Conservation (phyloP, 768 basidiomycete genomes). For the Cystoderma amianthinum region DNA sequence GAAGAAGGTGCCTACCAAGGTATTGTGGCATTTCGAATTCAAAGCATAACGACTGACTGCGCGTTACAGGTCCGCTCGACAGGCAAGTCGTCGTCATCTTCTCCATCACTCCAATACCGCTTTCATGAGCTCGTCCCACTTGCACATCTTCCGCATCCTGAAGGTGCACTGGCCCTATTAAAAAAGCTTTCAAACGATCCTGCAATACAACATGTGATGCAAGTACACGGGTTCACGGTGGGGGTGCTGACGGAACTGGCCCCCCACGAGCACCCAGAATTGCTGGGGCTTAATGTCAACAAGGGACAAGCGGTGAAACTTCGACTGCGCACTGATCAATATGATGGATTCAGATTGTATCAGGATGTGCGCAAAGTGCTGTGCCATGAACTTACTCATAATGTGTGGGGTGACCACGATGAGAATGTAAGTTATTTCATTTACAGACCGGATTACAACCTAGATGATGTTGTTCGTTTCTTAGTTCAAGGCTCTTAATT, state of each 20-base stretch:
- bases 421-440: slow-evolving; percentile 48
- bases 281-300: slow-evolving; percentile 65
- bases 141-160: slow-evolving; percentile 56
- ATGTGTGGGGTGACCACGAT: slow-evolving; percentile 67
- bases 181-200: slow-evolving; percentile 60
- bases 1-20: slow-evolving; percentile 52
- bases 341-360: slow-evolving; percentile 69
- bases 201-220: slow-evolving; percentile 67
- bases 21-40: slow-evolving; percentile 11
- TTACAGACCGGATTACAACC: background rate
- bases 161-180: slow-evolving; percentile 46
- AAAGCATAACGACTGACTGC: background rate
- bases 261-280: slow-evolving; percentile 65
- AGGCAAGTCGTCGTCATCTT: slow-evolving; percentile 23
- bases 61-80: slow-evolving; percentile 50
- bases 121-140: slow-evolving; percentile 65
- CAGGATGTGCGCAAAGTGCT: slow-evolving; percentile 58
- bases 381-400: slow-evolving; percentile 76
- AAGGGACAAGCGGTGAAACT: slow-evolving; percentile 59
- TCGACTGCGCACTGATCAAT: slow-evolving; percentile 60
- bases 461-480: background rate
- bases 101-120: slow-evolving; percentile 36
- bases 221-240: slow-evolving; percentile 59
- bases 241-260: slow-evolving; percentile 71
- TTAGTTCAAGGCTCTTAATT: slow-evolving; percentile 74